A percentile compares a stretch with the other conserved stretches of the same genome.
phyloP scores from a whole-genome alignment of 1,139 yeast species.

The Taiozyma sp. region DNA sequence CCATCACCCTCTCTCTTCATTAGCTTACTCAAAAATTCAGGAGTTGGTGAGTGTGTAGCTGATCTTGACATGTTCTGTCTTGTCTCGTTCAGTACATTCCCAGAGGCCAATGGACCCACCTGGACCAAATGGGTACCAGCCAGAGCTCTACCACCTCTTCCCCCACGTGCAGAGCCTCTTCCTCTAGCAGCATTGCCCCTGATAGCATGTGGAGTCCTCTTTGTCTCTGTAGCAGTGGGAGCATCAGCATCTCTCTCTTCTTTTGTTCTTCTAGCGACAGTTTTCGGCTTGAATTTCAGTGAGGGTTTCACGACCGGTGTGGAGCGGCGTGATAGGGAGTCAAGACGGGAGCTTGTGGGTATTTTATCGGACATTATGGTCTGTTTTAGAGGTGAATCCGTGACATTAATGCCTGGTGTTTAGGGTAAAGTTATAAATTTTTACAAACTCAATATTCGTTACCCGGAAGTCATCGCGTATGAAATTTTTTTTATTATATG shows the following conservation, averaged over 20 bases:
- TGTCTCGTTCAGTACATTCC: constrained; percentile 42
- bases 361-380: constrained; percentile 19
- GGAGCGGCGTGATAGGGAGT: constrained; percentile 29
- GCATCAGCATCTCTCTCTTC: constrained; percentile 80
- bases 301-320: constrained; percentile 39
- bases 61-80: constrained; percentile 23
- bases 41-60: constrained; percentile 19
- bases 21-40: constrained; percentile 16
- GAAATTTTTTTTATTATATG: constrained; percentile 7
- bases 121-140: constrained; percentile 65
- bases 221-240: constrained; percentile 33
- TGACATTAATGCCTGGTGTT: neutral
- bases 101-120: constrained; percentile 68
- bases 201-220: constrained; percentile 14
- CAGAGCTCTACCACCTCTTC: constrained; percentile 33
- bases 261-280: constrained; percentile 72
- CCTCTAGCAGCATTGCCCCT: constrained; percentile 24
- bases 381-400: neutral
- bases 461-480: constrained; percentile 11
- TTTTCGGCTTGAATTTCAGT: constrained; percentile 74
- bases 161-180: constrained; percentile 27
- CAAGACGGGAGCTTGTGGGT: constrained; percentile 25
- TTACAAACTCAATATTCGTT: neutral
- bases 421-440: neutral
- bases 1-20: constrained; percentile 1